Percentiles rank a stretch among this genome's conserved stretches.
Evolutionary conservation across 2,329 filamentous ascomycete genomes (phyloP).

Genomic region (Fusarium azukiicola): DNA sequence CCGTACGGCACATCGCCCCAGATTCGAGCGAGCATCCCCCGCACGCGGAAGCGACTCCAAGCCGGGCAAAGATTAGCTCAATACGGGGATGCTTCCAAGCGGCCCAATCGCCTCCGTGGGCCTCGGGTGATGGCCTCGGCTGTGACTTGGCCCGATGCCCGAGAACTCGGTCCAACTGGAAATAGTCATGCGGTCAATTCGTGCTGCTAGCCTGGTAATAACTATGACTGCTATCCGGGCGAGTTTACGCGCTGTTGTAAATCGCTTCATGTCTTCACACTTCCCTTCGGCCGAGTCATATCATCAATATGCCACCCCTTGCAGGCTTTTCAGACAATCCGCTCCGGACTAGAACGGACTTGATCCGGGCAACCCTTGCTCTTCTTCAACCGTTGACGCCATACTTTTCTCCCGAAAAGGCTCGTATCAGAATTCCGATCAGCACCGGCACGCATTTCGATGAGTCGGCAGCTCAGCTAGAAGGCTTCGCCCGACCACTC

Average conservation of each 20-base stretch:
- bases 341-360: conserved; percentile 60
- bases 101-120: conserved; percentile 31
- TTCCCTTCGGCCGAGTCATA: neutral
- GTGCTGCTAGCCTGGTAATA: neutral
- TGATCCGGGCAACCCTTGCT: conserved; percentile 59
- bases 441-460: conserved; percentile 67
- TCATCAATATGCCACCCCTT: conserved; percentile 60
- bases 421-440: conserved; percentile 62
- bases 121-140: conserved; percentile 33
- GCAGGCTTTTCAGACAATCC: conserved; percentile 67
- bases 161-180: conserved; percentile 12
- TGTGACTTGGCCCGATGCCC: conserved; percentile 41
- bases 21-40: conserved; percentile 13
- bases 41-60: conserved; percentile 29
- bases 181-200: conserved; percentile 2
- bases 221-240: neutral
- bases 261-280: neutral
- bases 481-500: conserved; percentile 67
- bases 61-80: conserved; percentile 21
- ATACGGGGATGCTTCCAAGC: conserved; percentile 24
- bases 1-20: neutral
- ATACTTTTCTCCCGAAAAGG: conserved; percentile 60
- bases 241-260: neutral
- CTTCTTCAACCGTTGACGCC: conserved; percentile 59
- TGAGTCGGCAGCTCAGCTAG: conserved; percentile 68